Conservation (phyloP, 192 early-diverging fungal genomes). For the Podila minutissima region DNA sequence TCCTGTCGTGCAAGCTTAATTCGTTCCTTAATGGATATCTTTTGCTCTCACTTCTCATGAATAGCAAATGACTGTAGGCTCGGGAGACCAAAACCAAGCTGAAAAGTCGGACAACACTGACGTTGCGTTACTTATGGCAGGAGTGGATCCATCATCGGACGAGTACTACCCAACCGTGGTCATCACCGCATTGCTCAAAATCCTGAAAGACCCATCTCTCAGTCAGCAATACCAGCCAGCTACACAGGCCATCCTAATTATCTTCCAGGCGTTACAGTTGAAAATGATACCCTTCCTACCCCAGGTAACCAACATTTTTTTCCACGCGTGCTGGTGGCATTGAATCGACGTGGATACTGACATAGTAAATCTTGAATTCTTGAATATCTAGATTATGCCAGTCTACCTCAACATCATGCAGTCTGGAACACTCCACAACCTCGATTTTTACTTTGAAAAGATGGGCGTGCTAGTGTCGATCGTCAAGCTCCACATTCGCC, state of each 20-base stretch:
- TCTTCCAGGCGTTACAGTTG: constrained; percentile 88
- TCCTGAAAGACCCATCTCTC: constrained; percentile 83
- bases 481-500: constrained; percentile 88
- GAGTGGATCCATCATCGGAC: constrained; percentile 81
- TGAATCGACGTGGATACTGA: background rate
- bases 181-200: constrained; percentile 86
- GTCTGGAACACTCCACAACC: constrained; percentile 76
- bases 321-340: background rate
- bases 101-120: constrained; percentile 62
- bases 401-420: constrained; percentile 87
- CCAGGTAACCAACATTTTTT: constrained; percentile 56
- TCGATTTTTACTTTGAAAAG: constrained; percentile 93
- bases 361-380: background rate
- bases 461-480: constrained; percentile 85
- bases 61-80: constrained; percentile 57
- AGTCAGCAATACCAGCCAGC: constrained; percentile 86
- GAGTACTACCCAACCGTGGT: constrained; percentile 94
- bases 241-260: constrained; percentile 91
- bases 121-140: constrained; percentile 63
- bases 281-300: constrained; percentile 89
- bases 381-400: constrained; percentile 78
- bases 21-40: background rate
- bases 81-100: constrained; percentile 53
- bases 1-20: background rate
- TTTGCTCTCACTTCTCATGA: constrained; percentile 1